A percentile compares a stretch with the other conserved stretches of the same genome.
Evolutionary conservation across 2,329 filamentous ascomycete genomes (phyloP).

Genomic region (Claviceps fusiformis): DNA sequence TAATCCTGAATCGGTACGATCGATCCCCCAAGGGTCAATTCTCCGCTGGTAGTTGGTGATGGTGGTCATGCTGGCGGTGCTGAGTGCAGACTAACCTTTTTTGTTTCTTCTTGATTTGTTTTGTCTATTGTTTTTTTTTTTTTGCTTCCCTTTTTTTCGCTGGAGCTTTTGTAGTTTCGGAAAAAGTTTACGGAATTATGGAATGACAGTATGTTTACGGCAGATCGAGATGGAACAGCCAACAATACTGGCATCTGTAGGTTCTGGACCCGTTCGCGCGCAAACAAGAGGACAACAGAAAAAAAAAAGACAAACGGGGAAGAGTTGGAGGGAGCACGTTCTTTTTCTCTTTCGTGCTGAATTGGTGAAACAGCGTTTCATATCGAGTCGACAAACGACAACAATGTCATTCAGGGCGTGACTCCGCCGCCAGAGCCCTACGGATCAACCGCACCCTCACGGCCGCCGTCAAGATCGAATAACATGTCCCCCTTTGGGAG

Average conservation of each 20-base stretch:
- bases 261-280: slow-evolving; percentile 7
- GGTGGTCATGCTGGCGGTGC: neutral
- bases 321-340: too few relatives aligned
- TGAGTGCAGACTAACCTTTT: neutral
- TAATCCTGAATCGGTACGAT: slow-evolving; percentile 22
- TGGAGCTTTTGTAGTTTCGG: slow-evolving; percentile 24
- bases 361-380: slow-evolving; percentile 31
- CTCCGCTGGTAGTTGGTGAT: neutral
- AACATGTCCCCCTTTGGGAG: slow-evolving; percentile 42
- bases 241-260: slow-evolving; percentile 32
- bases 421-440: slow-evolving; percentile 27
- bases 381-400: slow-evolving; percentile 38
- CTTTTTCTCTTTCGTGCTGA: neutral
- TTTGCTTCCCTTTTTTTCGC: neutral
- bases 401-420: slow-evolving; percentile 28
- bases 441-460: slow-evolving; percentile 36
- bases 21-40: neutral
- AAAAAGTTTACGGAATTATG: slow-evolving; percentile 33
- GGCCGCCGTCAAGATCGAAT: slow-evolving; percentile 48
- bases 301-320: too few relatives aligned
- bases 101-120: neutral
- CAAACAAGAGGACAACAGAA: too few relatives aligned
- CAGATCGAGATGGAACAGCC: slow-evolving; percentile 35
- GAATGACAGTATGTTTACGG: slow-evolving; percentile 40
- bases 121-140: too few relatives aligned